phyloP scores from a whole-genome alignment of 345 rosid species.

The Eucalyptus regnans region DNA sequence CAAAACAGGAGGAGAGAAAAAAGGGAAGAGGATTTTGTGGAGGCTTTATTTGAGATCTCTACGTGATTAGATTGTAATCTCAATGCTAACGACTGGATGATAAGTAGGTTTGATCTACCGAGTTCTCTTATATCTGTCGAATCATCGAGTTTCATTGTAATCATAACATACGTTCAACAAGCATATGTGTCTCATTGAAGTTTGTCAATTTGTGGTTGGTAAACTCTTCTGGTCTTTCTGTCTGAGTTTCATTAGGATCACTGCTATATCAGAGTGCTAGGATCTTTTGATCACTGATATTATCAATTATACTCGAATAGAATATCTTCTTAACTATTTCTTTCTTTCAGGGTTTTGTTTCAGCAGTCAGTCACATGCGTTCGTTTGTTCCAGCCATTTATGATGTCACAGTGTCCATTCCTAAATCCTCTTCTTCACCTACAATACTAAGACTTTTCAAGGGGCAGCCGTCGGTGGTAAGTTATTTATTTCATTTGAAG shows the following conservation, averaged over 20 bases:
- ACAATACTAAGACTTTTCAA: conserved; percentile 73
- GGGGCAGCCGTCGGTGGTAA: conserved; percentile 89
- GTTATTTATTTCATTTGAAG: neutral
- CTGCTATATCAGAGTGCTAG: neutral
- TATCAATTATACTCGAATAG: neutral
- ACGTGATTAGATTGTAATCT: neutral
- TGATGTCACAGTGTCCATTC: conserved; percentile 77
- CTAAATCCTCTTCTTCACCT: conserved; percentile 66
- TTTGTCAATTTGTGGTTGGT: neutral
- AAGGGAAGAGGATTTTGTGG: neutral
- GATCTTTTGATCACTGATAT: neutral
- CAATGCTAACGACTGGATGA: neutral
- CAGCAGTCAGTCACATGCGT: conserved; percentile 90
- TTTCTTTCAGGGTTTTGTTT: conserved; percentile 79
- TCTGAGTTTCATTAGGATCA: neutral
- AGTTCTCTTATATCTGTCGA: neutral
- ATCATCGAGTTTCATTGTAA: neutral
- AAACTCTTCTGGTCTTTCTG: neutral
- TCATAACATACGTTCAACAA: neutral
- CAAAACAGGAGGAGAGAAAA: neutral
- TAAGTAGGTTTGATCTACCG: neutral
- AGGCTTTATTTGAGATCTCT: neutral
- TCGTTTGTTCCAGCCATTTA: conserved; percentile 93
- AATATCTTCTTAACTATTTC: neutral
- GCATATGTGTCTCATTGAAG: neutral